Base-by-base conservation (phyloP, 805 yeast genomes). In the Wickerhamomyces queroliae region DNA sequence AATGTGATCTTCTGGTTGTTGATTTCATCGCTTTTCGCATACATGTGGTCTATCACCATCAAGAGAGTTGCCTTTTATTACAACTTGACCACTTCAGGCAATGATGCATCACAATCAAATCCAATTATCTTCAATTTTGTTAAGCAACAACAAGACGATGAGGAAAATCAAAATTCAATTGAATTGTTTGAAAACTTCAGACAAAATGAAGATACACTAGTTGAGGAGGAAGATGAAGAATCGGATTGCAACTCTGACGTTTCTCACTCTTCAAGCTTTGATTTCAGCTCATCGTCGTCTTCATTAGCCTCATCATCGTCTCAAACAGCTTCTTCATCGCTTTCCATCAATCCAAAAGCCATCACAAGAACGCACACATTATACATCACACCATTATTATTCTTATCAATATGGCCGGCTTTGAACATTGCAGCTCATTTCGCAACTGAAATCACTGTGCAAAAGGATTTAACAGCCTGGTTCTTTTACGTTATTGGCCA, bases 401-500 rank as follows among this genome's bases (percentile, higher is more conserved):
- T 74, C 25, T 64, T 67, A 3, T 47, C 55, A 12, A 58, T 72
- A 13, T 77, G 80, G 80, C 58, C 72, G 7, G 33, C 72, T 1
- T 54, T 81, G 27, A 78, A 78, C 55, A 10, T 71, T 5, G 72
- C 57, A 25, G 69, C 70, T 44, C 49, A 53, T 28, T 59, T 74
- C 29, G 61, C 70, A 8, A 56, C 61, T 8, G 75, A 67, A 16
- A 62, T 72, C 36, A 57, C 67, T 36, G 64, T 69, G 8, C 47
- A 57, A 12, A 70, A 72, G 46, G 86, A 81, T 56, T 45, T 79
- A 9, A 43, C 69, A 22, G 80, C 87, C 1, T 78, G 85, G 83
- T 56, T 70, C 33, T 74, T 76, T 26, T 80, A 80, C 51, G 85
- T 80, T 11, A 53, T 80, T 17, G 66, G 76, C 28, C 88, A 82